Base-by-base conservation (phyloP, 2,329 filamentous ascomycete genomes). In the Penicillium sp. region DNA sequence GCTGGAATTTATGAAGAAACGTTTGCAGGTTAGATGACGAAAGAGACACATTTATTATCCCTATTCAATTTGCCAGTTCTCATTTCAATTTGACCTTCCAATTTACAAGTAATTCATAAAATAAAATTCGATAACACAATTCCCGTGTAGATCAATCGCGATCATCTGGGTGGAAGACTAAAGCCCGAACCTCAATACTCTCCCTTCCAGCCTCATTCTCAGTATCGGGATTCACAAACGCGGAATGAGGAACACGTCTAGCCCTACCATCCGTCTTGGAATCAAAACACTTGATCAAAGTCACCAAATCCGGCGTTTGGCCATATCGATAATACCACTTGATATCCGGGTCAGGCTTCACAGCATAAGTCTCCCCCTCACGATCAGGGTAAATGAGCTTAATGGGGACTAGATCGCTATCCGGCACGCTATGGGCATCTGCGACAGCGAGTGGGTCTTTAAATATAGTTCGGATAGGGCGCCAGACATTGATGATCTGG, bases 241-340 rank as follows among this genome's bases (percentile, higher is more conserved):
- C 81, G 6, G 78, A 78, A 63, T 86, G 84, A n/a, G 83, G 83
- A 31, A 83, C 78, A 4, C 82, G 69, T 10, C 82, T 75, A 6
- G 83, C 81, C 26, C 80, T 70, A 0, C 81, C 83, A 67, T 85
- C 83, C 25, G 74, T 74, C 75, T 84, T 83, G 26, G 76, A 83
- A 69, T 88, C 85, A 65, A 82, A 87, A 64, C 83, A 86, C 69
- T 87, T 88, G 71, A 88, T 84, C 44, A 88, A 64, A 3, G 84
- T 75, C 3, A 83, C 80, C 72, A 88, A 78, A 3, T 81, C 75
- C 0, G 83, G 82, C 0, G 73, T 77, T 66, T 85, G 79, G 1
- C 75, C 76, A 48, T 76, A 76, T 58, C 81, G 76, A 68, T 83
- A 86, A 66, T 80, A 82, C 83, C 83, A 86, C 64, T 72, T 75